These are phyloP conservation scores for Periglandula ipomoeae DNA, from an alignment of 2,329 filamentous ascomycete genomes.

Conservation along the genomic window DNA sequence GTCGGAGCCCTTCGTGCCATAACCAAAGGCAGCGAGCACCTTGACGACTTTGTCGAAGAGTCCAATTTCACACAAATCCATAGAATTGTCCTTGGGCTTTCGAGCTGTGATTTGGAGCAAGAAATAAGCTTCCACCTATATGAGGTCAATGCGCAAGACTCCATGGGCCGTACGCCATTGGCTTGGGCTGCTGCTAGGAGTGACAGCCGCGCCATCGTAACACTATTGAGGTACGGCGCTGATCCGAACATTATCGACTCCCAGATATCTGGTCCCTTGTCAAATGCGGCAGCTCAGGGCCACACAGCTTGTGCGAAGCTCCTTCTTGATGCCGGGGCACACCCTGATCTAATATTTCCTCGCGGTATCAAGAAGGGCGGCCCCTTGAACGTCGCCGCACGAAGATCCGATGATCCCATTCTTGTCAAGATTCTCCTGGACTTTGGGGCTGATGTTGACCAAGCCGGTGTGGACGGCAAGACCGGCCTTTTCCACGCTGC, in stretches of 20 bases:
- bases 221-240: constrained; percentile 9
- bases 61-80: constrained; percentile 12
- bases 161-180: constrained; percentile 13
- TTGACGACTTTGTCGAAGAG: constrained; percentile 13
- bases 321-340: constrained; percentile 12
- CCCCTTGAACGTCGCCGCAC: constrained; percentile 21
- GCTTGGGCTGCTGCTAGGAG: constrained; percentile 14
- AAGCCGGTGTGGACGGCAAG: constrained; percentile 19
- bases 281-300: constrained; percentile 14
- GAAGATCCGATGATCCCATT: constrained; percentile 18
- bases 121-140: constrained; percentile 9
- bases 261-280: constrained; percentile 13
- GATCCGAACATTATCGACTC: constrained; percentile 15
- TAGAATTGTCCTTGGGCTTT: constrained; percentile 12
- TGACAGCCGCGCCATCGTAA: constrained; percentile 10
- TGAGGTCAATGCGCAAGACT: constrained; percentile 10
- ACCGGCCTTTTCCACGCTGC: constrained; percentile 23
- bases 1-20: constrained; percentile 13
- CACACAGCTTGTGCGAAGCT: constrained; percentile 12
- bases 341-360: constrained; percentile 18
- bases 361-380: constrained; percentile 18
- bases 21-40: constrained; percentile 13
- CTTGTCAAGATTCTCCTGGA: constrained; percentile 23
- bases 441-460: constrained; percentile 24
- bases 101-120: constrained; percentile 7